phyloP scores from a whole-genome alignment of 2,329 filamentous ascomycete genomes.

The Macrophomina phaseolina region DNA sequence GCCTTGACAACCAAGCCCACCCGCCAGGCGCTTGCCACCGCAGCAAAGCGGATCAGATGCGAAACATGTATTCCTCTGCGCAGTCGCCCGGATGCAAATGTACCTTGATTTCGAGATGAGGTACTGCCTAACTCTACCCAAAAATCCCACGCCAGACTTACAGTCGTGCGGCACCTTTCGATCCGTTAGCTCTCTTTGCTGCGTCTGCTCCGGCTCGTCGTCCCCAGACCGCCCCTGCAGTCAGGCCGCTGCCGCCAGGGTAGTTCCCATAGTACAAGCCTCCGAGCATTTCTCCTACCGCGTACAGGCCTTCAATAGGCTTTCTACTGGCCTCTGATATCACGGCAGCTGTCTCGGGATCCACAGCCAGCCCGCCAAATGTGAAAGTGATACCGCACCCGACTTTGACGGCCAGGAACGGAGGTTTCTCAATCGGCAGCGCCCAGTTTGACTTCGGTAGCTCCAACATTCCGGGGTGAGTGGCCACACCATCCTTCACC shows the following conservation, averaged over 20 bases:
- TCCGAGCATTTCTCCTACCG: slow-evolving; percentile 70
- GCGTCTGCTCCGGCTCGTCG: slow-evolving; percentile 47
- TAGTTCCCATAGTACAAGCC: slow-evolving; percentile 56
- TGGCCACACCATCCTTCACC: slow-evolving; percentile 66
- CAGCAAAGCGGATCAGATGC: too few species aligned
- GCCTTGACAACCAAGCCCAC: too few species aligned
- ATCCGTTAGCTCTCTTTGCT: slow-evolving; percentile 26
- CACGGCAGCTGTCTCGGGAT: slow-evolving; percentile 60
- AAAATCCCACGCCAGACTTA: background rate
- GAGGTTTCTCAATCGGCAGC: slow-evolving; percentile 59
- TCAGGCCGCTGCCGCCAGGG: slow-evolving; percentile 66
- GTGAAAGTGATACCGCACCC: slow-evolving; percentile 72
- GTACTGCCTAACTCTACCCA: too few species aligned
- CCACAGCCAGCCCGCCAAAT: slow-evolving; percentile 67
- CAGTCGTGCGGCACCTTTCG: background rate
- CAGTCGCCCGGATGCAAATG: too few species aligned
- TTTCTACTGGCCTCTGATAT: slow-evolving; percentile 52
- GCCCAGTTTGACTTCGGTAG: slow-evolving; percentile 72
- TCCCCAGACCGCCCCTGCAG: slow-evolving; percentile 62
- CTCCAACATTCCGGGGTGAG: slow-evolving; percentile 57
- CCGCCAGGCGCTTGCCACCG: too few species aligned
- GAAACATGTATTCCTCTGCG: too few species aligned
- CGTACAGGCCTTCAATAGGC: slow-evolving; percentile 63
- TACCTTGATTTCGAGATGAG: too few species aligned
- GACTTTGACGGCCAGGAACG: slow-evolving; percentile 69